phyloP scores from a whole-genome alignment of 2,329 filamentous ascomycete genomes.

The Ambrosiella beaveri region DNA sequence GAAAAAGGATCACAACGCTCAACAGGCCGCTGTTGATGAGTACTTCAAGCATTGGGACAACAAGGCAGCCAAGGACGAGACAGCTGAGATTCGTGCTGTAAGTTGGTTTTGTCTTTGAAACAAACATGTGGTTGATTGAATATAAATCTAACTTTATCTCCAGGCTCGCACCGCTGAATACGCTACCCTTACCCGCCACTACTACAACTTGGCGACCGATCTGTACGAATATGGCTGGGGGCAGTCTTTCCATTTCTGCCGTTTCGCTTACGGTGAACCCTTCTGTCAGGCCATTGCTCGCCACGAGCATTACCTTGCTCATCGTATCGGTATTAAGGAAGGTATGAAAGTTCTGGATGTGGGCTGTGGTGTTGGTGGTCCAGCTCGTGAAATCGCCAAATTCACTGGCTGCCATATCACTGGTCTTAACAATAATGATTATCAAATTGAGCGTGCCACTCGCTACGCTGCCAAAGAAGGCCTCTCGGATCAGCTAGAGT shows the following conservation, averaged over 20 bases:
- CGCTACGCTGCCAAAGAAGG: constrained; percentile 69
- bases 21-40: constrained; percentile 69
- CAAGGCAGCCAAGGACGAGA: constrained; percentile 63
- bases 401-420: constrained; percentile 81
- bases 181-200: constrained; percentile 82
- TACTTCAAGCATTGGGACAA: constrained; percentile 97
- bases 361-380: constrained; percentile 90
- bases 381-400: constrained; percentile 87
- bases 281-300: constrained; percentile 87
- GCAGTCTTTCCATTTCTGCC: constrained; percentile 93
- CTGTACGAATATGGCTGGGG: constrained; percentile 96
- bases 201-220: constrained; percentile 95
- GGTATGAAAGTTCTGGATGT: constrained; percentile 87
- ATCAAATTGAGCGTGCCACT: constrained; percentile 91
- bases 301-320: constrained; percentile 94
- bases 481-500: constrained; percentile 61
- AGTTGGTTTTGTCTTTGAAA: constrained; percentile 15
- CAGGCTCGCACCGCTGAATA: constrained; percentile 77
- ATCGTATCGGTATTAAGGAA: constrained; percentile 70
- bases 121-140: not conserved
- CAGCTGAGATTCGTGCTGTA: constrained; percentile 63
- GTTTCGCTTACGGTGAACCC: constrained; percentile 69
- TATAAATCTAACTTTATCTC: constrained; percentile 9
- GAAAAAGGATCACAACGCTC: constrained; percentile 63
- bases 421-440: constrained; percentile 97